Evolutionary conservation across 2,329 filamentous ascomycete species (phyloP).

Genomic region (Amauroascus niger): DNA sequence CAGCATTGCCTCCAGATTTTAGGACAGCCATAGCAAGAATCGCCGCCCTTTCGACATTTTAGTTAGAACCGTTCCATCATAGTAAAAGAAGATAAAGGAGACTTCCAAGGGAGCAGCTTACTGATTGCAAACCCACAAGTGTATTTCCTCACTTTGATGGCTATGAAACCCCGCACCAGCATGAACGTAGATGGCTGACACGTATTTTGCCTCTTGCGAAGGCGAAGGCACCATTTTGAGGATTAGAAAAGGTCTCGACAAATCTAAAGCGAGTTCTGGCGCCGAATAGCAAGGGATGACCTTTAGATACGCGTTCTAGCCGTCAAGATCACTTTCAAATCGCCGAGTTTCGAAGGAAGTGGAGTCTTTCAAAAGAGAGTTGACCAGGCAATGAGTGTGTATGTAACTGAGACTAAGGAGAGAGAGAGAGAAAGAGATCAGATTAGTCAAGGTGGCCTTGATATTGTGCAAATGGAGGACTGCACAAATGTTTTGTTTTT

Average conservation of each 20-base stretch:
- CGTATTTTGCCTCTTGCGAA: slow-evolving; percentile 34
- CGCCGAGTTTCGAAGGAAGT: not conserved
- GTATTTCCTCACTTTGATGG: slow-evolving; percentile 68
- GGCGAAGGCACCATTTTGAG: not conserved
- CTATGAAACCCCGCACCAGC: slow-evolving; percentile 94
- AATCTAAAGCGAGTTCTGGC: not conserved
- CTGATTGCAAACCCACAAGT: slow-evolving; percentile 81
- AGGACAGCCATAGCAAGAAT: slow-evolving; percentile 72
- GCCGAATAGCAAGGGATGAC: not conserved
- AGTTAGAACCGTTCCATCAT: slow-evolving; percentile 15
- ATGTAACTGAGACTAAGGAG: not conserved
- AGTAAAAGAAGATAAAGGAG: slow-evolving; percentile 1
- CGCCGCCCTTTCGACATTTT: slow-evolving; percentile 56
- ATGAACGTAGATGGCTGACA: slow-evolving; percentile 83
- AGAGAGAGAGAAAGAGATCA: not conserved
- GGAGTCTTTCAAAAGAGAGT: not conserved
- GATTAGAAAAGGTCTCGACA: not conserved
- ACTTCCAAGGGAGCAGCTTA: slow-evolving; percentile 42
- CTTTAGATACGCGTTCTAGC: not conserved
- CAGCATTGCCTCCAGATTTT: slow-evolving; percentile 64
- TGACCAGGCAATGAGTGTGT: not conserved
- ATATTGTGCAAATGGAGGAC: not conserved
- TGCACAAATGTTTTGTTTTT: not conserved
- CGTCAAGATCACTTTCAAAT: not conserved
- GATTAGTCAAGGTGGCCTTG: not conserved